Base-by-base conservation (phyloP, 2,329 filamentous ascomycete species). In the Phyllosticta capitalensis region DNA sequence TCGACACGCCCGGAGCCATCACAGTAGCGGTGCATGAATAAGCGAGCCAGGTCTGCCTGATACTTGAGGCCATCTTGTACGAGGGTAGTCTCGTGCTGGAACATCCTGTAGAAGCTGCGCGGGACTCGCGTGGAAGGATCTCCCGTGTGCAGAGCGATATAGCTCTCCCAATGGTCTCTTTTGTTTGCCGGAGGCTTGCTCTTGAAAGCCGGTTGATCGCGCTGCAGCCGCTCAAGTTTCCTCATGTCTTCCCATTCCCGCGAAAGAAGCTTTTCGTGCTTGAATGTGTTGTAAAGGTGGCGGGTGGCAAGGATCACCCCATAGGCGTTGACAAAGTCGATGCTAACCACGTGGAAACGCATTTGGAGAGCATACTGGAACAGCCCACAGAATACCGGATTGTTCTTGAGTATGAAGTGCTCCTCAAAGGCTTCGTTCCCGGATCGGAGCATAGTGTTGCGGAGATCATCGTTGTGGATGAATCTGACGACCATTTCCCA, bases 211-310 rank as follows among this genome's bases (percentile, higher is more conserved):
- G 17, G n/a, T 10, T 17, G 14, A 17, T 20, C 3, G 20, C 9
- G 9, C 24, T 54, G 52, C 5, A 54, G 10, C 14, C 9, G 9
- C 6, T 19, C 19, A 24, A 38, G 17, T 17, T 33, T 26, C 7
- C 33, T 17, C 52, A 54, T 54, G 52, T 54, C n/a, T 3, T n/a
- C 19, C 52, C 52, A 54, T 5, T 12, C 6, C 17, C 21, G 30
- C 19, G n/a, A 3, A 3, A 54, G 19, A 38, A 54, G 5, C 17
- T 20, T 33, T 26, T 30, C 52, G n/a, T 54, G 52, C 9, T 20
- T 20, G 2, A 74, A 55, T 0, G 76, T 75, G 55, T 77, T 75
- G 66, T 79, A 79, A 0, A 80, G 63, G 54, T 80, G 77, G 1
- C 62, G 63, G 0, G 69, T 12, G 70, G 62, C 14, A 78, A 67